These are phyloP conservation scores for Diplogelasinospora grovesii DNA, from an alignment of 495 filamentous ascomycete species.

Conservation along the genomic window DNA sequence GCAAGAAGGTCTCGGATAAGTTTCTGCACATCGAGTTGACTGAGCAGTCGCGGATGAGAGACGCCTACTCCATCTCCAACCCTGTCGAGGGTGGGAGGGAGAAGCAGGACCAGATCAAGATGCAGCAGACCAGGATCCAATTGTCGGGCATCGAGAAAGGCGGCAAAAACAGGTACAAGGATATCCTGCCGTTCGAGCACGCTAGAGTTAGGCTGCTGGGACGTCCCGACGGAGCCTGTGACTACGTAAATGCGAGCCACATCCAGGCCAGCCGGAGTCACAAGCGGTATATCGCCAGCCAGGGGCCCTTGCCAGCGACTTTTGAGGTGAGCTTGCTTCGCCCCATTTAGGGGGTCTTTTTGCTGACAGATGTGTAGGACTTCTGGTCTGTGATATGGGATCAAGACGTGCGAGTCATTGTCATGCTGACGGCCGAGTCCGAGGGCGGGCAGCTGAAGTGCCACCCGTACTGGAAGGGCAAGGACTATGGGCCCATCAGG, in stretches of 20 bases:
- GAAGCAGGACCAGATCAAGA: neutral
- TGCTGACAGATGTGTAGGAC: constrained; percentile 61
- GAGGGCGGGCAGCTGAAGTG: constrained; percentile 95
- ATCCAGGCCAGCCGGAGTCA: constrained; percentile 69
- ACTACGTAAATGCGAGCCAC: constrained; percentile 94
- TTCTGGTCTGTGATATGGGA: constrained; percentile 99
- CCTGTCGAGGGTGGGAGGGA: constrained; percentile 14
- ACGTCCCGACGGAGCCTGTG: constrained; percentile 64
- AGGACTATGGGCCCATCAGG: constrained; percentile 71
- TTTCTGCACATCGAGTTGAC: constrained; percentile 78
- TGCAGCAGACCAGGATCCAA: constrained; percentile 25
- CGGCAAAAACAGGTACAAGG: constrained; percentile 92
- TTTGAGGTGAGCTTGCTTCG: constrained; percentile 61
- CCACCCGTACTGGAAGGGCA: constrained; percentile 84
- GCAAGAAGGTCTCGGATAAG: constrained; percentile 71
- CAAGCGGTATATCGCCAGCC: constrained; percentile 91
- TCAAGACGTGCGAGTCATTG: constrained; percentile 86
- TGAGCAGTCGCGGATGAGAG: constrained; percentile 86
- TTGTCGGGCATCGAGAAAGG: constrained; percentile 94
- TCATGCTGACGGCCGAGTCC: constrained; percentile 92
- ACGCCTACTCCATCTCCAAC: constrained; percentile 64
- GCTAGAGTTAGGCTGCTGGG: constrained; percentile 74
- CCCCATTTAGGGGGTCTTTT: neutral
- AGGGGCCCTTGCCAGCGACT: constrained; percentile 88
- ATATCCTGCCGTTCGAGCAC: constrained; percentile 96